A percentile compares a stretch with the other conserved stretches of the same genome.
Evolutionary conservation across 2,329 filamentous ascomycete species (phyloP).

Genomic region (Beauveria sp.): DNA sequence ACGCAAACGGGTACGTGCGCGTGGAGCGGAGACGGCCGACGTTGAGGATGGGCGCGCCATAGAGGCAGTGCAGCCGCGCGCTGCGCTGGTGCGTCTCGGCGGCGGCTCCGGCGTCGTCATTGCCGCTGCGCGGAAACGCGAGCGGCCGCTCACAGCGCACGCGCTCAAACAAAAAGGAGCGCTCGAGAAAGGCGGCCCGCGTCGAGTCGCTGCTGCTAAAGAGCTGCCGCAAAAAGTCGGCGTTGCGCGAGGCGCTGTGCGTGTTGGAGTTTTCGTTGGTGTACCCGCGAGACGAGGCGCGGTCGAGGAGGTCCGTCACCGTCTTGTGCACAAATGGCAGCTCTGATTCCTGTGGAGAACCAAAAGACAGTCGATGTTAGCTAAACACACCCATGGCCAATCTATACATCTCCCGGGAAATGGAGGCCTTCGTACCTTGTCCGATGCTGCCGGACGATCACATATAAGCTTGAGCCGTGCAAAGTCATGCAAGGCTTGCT

Average conservation of each 20-base stretch:
- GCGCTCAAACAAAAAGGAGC: constrained; percentile 56
- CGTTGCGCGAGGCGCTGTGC: constrained; percentile 39
- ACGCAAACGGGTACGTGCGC: constrained; percentile 52
- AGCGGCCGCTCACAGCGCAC: constrained; percentile 33
- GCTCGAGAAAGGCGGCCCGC: constrained; percentile 52
- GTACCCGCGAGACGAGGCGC: constrained; percentile 30
- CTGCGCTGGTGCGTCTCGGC: constrained; percentile 48
- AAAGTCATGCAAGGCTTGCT: constrained; percentile 35
- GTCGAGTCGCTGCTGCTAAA: constrained; percentile 40
- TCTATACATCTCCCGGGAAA: background rate
- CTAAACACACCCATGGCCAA: background rate
- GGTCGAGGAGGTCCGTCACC: constrained; percentile 37
- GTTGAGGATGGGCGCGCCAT: constrained; percentile 50
- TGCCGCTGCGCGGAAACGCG: constrained; percentile 24
- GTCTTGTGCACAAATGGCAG: constrained; percentile 41
- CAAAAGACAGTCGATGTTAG: background rate
- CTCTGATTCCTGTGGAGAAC: constrained; percentile 28
- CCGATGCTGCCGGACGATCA: constrained; percentile 19
- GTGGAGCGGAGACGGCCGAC: constrained; percentile 27
- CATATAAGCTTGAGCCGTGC: constrained; percentile 39
- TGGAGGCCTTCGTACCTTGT: constrained; percentile 30
- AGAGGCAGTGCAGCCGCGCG: constrained; percentile 63
- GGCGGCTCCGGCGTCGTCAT: constrained; percentile 14
- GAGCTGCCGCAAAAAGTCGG: constrained; percentile 34
- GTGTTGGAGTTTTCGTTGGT: constrained; percentile 25